phyloP scores from a whole-genome alignment of 331 rosid genomes.

The Rosa hybrid region DNA sequence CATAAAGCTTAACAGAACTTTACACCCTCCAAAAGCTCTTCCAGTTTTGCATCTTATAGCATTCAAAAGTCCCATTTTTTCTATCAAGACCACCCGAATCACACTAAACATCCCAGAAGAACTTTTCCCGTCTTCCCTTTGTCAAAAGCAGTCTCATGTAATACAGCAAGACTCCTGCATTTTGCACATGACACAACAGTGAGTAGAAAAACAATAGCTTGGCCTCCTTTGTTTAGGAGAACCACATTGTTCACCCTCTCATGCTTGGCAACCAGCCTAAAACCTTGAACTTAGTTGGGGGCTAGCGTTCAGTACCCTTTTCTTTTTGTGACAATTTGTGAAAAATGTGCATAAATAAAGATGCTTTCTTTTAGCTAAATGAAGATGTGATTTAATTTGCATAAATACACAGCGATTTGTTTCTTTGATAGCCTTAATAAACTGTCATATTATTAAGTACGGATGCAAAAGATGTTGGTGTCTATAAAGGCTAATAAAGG shows the following conservation, averaged over 20 bases:
- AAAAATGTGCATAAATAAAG: too few species aligned
- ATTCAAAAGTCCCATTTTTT: neutral
- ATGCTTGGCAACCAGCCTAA: neutral
- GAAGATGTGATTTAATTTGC: constrained; percentile 2
- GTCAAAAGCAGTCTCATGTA: neutral
- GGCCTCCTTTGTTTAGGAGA: neutral
- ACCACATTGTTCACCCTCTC: neutral
- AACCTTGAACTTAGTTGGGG: neutral
- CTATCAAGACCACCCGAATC: neutral
- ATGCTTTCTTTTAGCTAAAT: constrained; percentile 16
- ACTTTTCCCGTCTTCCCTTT: neutral
- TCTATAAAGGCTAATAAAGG: neutral
- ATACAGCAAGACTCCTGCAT: neutral
- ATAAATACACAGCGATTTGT: constrained; percentile 4
- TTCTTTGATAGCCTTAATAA: constrained; percentile 3
- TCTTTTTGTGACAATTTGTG: neutral
- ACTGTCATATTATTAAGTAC: neutral
- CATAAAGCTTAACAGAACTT: neutral
- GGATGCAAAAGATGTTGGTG: neutral
- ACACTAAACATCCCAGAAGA: neutral
- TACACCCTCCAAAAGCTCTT: neutral
- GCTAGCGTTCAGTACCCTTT: neutral
- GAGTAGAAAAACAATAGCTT: neutral
- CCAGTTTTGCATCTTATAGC: neutral
- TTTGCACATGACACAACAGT: neutral